Conservation (phyloP, 2,329 filamentous ascomycete genomes). For the Claviceps quebecensis region DNA sequence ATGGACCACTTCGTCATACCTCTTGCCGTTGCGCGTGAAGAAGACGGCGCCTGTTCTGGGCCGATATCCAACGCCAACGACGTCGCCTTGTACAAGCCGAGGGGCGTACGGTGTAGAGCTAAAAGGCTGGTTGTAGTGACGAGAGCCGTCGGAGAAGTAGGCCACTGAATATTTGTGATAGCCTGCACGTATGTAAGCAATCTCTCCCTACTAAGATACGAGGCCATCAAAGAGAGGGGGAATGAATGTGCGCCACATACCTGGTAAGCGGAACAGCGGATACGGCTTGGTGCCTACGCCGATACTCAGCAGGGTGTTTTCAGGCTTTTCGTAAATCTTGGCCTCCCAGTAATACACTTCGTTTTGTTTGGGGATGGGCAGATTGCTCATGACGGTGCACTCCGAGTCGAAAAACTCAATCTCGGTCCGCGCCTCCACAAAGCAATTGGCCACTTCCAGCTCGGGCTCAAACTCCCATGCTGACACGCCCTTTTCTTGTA, state of each 20-base stretch:
- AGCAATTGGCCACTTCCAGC: conserved; percentile 95
- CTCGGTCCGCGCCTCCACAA: conserved; percentile 89
- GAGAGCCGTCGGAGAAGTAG: conserved; percentile 75
- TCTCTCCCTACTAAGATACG: not conserved
- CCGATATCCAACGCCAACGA: conserved; percentile 88
- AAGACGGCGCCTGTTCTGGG: conserved; percentile 91
- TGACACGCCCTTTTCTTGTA: conserved; percentile 98
- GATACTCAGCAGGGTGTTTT: conserved; percentile 72
- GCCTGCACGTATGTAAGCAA: conserved; percentile 28
- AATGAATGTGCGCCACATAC: conserved; percentile 33
- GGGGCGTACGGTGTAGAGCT: conserved; percentile 67
- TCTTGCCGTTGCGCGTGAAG: conserved; percentile 97
- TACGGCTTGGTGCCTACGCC: conserved; percentile 96
- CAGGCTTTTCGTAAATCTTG: conserved; percentile 96
- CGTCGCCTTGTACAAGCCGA: conserved; percentile 79
- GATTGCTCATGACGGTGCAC: conserved; percentile 91
- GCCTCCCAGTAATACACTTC: conserved; percentile 99
- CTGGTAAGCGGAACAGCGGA: conserved; percentile 82
- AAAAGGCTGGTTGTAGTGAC: conserved; percentile 90
- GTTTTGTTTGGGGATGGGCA: conserved; percentile 96
- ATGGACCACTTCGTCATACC: conserved; percentile 85
- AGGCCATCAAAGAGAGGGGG: not conserved
- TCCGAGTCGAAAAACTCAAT: conserved; percentile 98
- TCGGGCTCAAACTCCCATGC: conserved; percentile 99
- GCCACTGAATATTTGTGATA: conserved; percentile 88